A percentile compares a stretch with the other conserved stretches of the same genome.
Conservation (phyloP, 345 rosid species). For the Brassica nigra region DNA sequence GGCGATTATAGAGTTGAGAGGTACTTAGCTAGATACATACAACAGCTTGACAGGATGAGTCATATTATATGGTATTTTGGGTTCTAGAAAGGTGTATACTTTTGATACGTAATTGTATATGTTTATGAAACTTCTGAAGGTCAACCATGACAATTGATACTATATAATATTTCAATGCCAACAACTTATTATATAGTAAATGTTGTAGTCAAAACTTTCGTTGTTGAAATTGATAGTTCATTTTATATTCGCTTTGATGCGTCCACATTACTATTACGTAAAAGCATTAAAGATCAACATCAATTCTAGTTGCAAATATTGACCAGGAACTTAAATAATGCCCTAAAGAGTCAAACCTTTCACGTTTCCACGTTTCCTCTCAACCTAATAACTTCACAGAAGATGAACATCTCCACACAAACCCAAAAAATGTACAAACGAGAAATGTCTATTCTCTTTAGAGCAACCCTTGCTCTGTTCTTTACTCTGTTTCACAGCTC, state of each 20-base stretch:
- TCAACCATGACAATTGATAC: background rate
- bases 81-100: background rate
- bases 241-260: background rate
- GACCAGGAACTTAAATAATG: background rate
- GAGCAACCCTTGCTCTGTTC: slow-evolving; percentile 30
- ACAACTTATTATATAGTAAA: background rate
- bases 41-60: background rate
- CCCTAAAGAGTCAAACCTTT: slow-evolving; percentile 10
- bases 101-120: background rate
- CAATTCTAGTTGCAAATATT: slow-evolving; percentile 4
- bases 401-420: slow-evolving; percentile 4
- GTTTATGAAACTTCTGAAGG: background rate
- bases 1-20: too few relatives aligned
- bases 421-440: background rate
- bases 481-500: slow-evolving; percentile 1
- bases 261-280: background rate
- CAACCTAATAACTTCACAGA: background rate
- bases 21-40: background rate
- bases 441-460: slow-evolving; percentile 21
- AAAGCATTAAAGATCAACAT: background rate
- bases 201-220: background rate
- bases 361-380: slow-evolving; percentile 20
- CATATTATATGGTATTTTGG: background rate
- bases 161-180: background rate
- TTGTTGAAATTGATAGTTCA: background rate